Evolutionary conservation across 192 early-diverging fungal genomes (phyloP), one percentile per base, ranked within the genome.

Genomic region (Coemansia pectinata): DNA sequence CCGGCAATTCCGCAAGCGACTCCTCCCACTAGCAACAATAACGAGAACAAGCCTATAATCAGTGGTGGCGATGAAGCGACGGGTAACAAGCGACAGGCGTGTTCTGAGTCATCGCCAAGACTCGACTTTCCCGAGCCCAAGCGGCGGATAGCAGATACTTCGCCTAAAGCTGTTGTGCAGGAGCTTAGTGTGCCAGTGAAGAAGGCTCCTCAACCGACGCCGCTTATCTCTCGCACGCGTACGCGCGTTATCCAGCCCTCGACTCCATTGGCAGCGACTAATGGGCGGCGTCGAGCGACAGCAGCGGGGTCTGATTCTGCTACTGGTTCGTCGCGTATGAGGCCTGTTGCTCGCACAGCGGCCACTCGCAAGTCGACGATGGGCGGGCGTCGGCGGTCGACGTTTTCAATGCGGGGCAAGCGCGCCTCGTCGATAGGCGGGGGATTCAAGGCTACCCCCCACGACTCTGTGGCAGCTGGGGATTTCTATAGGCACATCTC

Each of bases 401-500:
- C 84, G 39, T 82, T 87, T 33, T 76, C 80, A 11, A 88, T 79
- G 74, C 77, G 86, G 41, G 86, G 86, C 39, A 86, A 85, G 60
- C 74, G 87, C 14, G 85, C 87, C 9, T 88, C 87, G 65, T 87
- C 87, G 17, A 86, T 87, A 36, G 84, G 85, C 47, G 83, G 83
- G 31, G 78, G 81, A 5, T 85, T 87, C 74, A 78, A 73, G 47
- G 90, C 82, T 0, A 69, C 86, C 25, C 90, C 90, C 9, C 91
- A 91, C 72, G 83, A 76, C 31, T 79, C 83, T 4, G 85, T 93
- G 25, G 65, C 74, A 12, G 44, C 87, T 5, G 45, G 67, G 2
- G 88, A 90, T 58, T 91, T 86, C 67, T 91, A 88, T 78, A 77
- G 86, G 21, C 90, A 88, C 64, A 87, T 93, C 19, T 87, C 90